Percentiles rank a stretch among this genome's conserved stretches.
These are phyloP conservation scores for Microbotryum silenes-acaulis DNA, from an alignment of 1,284 basidiomycete species.

Conservation along the genomic window DNA sequence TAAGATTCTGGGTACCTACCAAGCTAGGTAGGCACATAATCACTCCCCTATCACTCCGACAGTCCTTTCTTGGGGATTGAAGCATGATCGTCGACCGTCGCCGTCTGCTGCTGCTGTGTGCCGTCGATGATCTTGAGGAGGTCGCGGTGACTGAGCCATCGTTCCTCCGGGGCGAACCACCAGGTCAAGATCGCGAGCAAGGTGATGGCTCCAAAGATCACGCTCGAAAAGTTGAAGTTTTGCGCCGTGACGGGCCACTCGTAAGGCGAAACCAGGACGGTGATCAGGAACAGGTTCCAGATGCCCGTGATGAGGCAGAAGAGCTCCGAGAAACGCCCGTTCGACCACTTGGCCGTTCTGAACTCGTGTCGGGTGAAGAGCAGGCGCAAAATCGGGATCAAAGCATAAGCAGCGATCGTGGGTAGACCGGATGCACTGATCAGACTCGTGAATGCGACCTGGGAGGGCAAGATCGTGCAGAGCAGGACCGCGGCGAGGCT, in stretches of 20 bases:
- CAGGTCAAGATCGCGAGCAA: slow-evolving; percentile 65
- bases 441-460: slow-evolving; percentile 76
- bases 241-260: slow-evolving; percentile 63
- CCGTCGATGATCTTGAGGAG: slow-evolving; percentile 34
- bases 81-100: no score
- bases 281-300: slow-evolving; percentile 52
- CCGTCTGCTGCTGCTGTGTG: no score
- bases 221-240: slow-evolving; percentile 64
- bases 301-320: slow-evolving; percentile 59
- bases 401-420: slow-evolving; percentile 70
- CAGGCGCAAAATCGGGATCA: slow-evolving; percentile 62
- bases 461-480: slow-evolving; percentile 73
- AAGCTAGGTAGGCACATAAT: no score
- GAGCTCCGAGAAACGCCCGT: slow-evolving; percentile 57
- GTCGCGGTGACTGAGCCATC: slow-evolving; percentile 61
- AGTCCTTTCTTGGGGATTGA: no score
- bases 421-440: slow-evolving; percentile 72
- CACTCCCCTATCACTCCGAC: no score
- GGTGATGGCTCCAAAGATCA: slow-evolving; percentile 68
- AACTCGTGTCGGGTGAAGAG: slow-evolving; percentile 67
- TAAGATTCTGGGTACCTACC: no score
- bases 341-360: slow-evolving; percentile 58
- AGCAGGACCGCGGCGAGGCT: slow-evolving; percentile 55
- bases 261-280: slow-evolving; percentile 67
- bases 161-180: slow-evolving; percentile 64